phyloP scores from a whole-genome alignment of 2,329 filamentous ascomycete genomes.

The Aureobasidium sp. region DNA sequence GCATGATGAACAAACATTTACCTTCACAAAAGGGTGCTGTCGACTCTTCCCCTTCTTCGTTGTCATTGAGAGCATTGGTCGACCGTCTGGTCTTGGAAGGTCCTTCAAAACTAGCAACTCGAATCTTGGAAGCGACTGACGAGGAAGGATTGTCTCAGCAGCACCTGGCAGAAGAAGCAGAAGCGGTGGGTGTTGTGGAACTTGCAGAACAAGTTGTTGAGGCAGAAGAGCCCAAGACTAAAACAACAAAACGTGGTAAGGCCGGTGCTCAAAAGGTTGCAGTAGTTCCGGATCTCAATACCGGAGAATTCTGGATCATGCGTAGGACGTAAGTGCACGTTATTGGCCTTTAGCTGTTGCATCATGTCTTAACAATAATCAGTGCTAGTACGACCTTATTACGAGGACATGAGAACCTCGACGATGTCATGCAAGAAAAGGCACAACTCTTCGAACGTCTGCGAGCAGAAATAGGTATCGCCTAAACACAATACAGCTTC shows the following conservation, averaged over 20 bases:
- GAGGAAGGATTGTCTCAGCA: constrained; percentile 81
- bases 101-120: constrained; percentile 58
- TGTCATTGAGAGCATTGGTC: constrained; percentile 16
- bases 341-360: not conserved
- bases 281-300: constrained; percentile 14
- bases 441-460: constrained; percentile 50
- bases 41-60: not conserved
- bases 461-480: constrained; percentile 45
- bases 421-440: constrained; percentile 53
- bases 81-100: constrained; percentile 56
- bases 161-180: constrained; percentile 66
- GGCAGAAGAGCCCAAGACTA: constrained; percentile 15
- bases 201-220: constrained; percentile 54
- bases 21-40: too few species aligned
- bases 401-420: constrained; percentile 60
- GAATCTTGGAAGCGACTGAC: constrained; percentile 74
- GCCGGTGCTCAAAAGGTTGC: not conserved
- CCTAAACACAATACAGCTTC: not conserved
- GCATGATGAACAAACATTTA: constrained; percentile 27
- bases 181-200: constrained; percentile 60
- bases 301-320: constrained; percentile 55
- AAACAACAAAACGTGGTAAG: constrained; percentile 11
- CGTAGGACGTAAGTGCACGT: constrained; percentile 29
- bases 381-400: constrained; percentile 57
- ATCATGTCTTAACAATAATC: not conserved